These are phyloP conservation scores for Pyricularia sp. DNA, from an alignment of 2,329 filamentous ascomycete species.

Conservation along the genomic window DNA sequence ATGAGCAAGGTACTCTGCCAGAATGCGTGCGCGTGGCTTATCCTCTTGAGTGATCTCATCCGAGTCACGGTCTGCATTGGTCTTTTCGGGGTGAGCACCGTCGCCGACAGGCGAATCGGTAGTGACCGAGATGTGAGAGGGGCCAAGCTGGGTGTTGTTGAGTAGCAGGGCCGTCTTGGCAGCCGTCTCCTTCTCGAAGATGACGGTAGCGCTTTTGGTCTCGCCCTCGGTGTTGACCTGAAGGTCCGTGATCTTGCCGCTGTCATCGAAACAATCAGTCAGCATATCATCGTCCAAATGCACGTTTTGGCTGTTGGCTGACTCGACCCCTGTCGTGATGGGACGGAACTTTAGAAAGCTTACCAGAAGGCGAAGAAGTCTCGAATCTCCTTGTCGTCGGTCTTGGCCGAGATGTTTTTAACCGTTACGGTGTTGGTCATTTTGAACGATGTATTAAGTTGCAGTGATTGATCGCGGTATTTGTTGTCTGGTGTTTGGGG, in stretches of 20 bases:
- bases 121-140: slow-evolving; percentile 67
- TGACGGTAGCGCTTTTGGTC: slow-evolving; percentile 76
- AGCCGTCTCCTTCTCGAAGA: slow-evolving; percentile 91
- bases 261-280: slow-evolving; percentile 20
- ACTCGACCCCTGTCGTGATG: neutral
- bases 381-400: slow-evolving; percentile 78
- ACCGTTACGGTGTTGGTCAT: slow-evolving; percentile 39
- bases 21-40: slow-evolving; percentile 85
- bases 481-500: neutral
- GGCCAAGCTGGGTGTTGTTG: slow-evolving; percentile 88
- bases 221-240: slow-evolving; percentile 58
- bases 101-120: slow-evolving; percentile 47
- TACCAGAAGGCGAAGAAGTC: slow-evolving; percentile 98
- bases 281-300: neutral
- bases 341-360: slow-evolving; percentile 14
- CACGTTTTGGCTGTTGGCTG: neutral
- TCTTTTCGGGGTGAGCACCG: slow-evolving; percentile 37
- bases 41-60: slow-evolving; percentile 84
- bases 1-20: slow-evolving; percentile 93
- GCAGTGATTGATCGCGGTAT: neutral
- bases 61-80: slow-evolving; percentile 42
- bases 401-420: slow-evolving; percentile 72
- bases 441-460: slow-evolving; percentile 8
- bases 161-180: slow-evolving; percentile 94
- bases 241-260: slow-evolving; percentile 82